A percentile compares a stretch with the other conserved stretches of the same genome.
phyloP scores from a whole-genome alignment of 2,329 filamentous ascomycete genomes.

The Exserohilum rostratum region DNA sequence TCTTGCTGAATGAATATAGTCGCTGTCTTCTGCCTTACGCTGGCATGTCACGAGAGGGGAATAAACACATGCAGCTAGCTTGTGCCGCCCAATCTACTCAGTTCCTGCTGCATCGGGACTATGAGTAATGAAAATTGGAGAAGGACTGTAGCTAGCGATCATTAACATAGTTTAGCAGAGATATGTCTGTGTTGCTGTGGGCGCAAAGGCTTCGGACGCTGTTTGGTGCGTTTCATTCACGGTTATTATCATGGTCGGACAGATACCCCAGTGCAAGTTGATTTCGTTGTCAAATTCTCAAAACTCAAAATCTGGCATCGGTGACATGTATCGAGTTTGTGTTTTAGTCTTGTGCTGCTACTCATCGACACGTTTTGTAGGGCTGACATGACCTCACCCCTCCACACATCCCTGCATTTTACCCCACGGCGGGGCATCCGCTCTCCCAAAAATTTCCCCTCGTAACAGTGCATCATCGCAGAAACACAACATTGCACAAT shows the following conservation, averaged over 20 bases:
- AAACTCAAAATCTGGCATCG: too few relatives aligned
- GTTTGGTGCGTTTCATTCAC: not conserved
- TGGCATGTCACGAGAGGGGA: slow-evolving; percentile 7
- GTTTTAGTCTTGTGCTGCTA: not conserved
- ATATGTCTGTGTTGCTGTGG: slow-evolving; percentile 4
- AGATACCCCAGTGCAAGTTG: slow-evolving; percentile 1
- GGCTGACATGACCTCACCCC: slow-evolving; percentile 26
- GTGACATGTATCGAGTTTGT: not conserved
- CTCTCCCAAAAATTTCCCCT: slow-evolving; percentile 25
- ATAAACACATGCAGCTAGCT: slow-evolving; percentile 1
- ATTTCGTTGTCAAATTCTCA: not conserved
- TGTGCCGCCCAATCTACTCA: slow-evolving; percentile 1
- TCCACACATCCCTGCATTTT: slow-evolving; percentile 18
- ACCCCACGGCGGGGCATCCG: slow-evolving; percentile 28
- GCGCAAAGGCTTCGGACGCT: not conserved
- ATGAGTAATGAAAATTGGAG: slow-evolving; percentile 6
- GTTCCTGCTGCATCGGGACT: not conserved
- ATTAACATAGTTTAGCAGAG: not conserved
- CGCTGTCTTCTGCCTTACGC: not conserved
- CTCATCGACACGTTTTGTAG: not conserved
- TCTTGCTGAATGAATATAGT: too few relatives aligned
- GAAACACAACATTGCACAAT: slow-evolving; percentile 1
- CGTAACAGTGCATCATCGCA: slow-evolving; percentile 1
- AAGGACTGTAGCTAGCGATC: slow-evolving; percentile 4
- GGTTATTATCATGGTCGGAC: not conserved